Conservation (phyloP, 108 stramenopile genomes). For the Nannochloropsis oceanica region DNA sequence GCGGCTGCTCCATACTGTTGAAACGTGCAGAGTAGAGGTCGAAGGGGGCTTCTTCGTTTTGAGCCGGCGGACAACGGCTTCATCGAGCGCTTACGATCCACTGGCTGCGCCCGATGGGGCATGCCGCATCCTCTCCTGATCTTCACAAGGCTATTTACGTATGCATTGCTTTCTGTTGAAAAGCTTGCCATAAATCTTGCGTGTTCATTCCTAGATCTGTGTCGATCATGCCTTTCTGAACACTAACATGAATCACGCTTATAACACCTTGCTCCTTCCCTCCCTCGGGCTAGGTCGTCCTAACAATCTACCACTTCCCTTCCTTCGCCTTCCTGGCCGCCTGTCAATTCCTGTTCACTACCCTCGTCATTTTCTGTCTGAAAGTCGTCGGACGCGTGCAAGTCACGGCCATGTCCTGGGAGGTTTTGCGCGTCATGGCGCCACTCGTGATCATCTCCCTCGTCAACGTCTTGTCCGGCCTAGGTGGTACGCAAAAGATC, state of each 20-base stretch:
- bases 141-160: no score
- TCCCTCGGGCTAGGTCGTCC: neutral
- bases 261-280: neutral
- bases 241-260: neutral
- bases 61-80: no score
- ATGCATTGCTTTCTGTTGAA: no score
- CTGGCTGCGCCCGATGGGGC: no score
- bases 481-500: constrained; percentile 45
- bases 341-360: constrained; percentile 14
- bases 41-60: no score
- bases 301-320: constrained; percentile 5
- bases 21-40: no score
- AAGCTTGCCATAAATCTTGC: no score
- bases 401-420: neutral
- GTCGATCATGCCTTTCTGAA: no score
- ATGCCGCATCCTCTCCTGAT: no score
- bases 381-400: neutral
- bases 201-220: no score
- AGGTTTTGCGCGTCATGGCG: constrained; percentile 28
- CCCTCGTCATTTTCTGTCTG: neutral
- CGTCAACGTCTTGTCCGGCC: constrained; percentile 47
- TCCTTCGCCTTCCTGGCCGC: constrained; percentile 17
- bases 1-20: no score
- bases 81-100: no score
- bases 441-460: constrained; percentile 49